These are phyloP conservation scores for Gremmenia infestans DNA, from an alignment of 2,329 filamentous ascomycete species.

Conservation along the genomic window DNA sequence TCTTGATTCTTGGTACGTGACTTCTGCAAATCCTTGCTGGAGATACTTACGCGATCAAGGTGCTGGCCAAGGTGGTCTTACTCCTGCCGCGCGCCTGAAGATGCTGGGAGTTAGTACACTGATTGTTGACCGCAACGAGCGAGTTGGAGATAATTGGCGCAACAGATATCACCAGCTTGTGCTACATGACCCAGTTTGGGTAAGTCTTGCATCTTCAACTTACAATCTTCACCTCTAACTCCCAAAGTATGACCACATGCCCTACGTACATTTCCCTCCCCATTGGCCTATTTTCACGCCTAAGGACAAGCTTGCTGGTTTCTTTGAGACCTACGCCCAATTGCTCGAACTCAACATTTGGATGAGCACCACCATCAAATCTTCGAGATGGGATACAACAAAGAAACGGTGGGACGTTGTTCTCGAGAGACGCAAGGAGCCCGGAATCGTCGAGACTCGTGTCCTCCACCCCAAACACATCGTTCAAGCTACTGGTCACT, in stretches of 20 bases:
- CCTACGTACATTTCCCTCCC: conserved; percentile 58
- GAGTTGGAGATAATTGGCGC: conserved; percentile 61
- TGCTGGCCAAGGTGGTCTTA: conserved; percentile 56
- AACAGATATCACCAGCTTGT: conserved; percentile 60
- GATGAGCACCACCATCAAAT: conserved; percentile 47
- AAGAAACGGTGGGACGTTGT: conserved; percentile 49
- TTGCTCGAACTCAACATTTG: conserved; percentile 64
- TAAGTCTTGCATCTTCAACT: background rate
- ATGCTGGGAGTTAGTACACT: conserved; percentile 51
- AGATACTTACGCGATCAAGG: conserved; percentile 33
- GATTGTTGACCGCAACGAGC: conserved; percentile 52
- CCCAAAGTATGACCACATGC: conserved; percentile 50
- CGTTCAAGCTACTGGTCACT: conserved; percentile 23
- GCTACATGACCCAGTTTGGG: conserved; percentile 57
- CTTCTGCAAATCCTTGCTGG: background rate
- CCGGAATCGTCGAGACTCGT: background rate
- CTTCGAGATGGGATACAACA: conserved; percentile 38
- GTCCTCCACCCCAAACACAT: conserved; percentile 18
- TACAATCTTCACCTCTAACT: background rate
- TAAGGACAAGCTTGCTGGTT: conserved; percentile 66
- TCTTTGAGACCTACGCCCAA: conserved; percentile 60
- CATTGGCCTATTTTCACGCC: conserved; percentile 66
- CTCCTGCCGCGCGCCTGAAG: conserved; percentile 53
- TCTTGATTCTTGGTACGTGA: conserved; percentile 54
- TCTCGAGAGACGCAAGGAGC: conserved; percentile 33